Conservation (phyloP, 352 stramenopile genomes). For the Heterotrichella gracilis region DNA sequence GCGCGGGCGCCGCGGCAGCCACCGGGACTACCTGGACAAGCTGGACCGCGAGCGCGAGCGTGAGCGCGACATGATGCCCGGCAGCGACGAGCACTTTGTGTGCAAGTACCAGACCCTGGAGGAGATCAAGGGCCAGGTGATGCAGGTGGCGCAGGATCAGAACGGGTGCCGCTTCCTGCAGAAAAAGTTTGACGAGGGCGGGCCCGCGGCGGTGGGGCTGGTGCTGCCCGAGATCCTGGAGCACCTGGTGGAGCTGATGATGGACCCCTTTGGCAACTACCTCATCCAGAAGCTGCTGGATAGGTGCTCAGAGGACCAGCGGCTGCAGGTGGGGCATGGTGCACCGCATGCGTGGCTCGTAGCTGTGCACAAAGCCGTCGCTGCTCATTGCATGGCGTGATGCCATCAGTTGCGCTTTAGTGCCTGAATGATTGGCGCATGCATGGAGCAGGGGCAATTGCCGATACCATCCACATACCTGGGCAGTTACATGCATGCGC, state of each 20-base stretch:
- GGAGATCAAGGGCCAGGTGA: conserved; percentile 17
- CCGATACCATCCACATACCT: no score
- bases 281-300: conserved; percentile 94
- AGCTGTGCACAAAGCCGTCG: no score
- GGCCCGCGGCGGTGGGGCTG: conserved; percentile 44
- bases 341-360: no score
- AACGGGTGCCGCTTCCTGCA: conserved; percentile 78
- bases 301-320: conserved; percentile 47
- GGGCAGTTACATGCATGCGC: no score
- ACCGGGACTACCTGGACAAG: no score
- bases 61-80: no score
- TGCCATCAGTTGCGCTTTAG: no score
- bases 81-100: neutral
- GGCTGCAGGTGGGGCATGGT: conserved; percentile 42
- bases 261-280: conserved; percentile 96
- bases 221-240: conserved; percentile 80
- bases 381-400: no score
- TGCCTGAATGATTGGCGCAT: no score
- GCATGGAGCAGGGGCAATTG: no score
- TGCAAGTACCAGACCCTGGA: neutral
- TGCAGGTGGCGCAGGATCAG: conserved; percentile 55
- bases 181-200: conserved; percentile 69
- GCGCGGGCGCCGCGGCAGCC: no score
- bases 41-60: no score
- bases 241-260: conserved; percentile 77